Conservation (phyloP, 164 flowering plant species). For the Sedum album region DNA sequence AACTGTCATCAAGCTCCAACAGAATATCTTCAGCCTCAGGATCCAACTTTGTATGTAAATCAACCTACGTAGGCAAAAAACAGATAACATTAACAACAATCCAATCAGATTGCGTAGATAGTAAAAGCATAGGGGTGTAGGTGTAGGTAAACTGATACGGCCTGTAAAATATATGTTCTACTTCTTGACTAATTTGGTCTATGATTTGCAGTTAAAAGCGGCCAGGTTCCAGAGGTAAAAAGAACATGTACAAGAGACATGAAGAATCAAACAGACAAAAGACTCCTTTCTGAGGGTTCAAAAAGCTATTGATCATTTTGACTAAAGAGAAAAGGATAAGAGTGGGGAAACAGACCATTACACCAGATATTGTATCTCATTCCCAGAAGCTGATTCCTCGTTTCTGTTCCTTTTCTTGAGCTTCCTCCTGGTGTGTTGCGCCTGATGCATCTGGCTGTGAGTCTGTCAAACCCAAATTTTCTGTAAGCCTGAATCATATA, state of each 20-base stretch:
- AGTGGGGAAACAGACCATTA: slow-evolving; percentile 46
- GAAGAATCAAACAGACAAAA: background rate
- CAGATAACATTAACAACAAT: too few relatives aligned
- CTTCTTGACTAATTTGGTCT: too few relatives aligned
- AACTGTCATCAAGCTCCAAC: slow-evolving; percentile 77
- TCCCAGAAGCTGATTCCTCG: slow-evolving; percentile 83
- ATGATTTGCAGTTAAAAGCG: background rate
- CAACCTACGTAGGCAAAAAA: slow-evolving; percentile 39
- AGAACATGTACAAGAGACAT: background rate
- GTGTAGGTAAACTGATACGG: too few relatives aligned
- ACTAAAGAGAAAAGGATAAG: background rate
- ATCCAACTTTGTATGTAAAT: slow-evolving; percentile 65
- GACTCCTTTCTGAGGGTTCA: background rate
- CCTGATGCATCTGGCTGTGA: slow-evolving; percentile 89
- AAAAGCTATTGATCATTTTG: background rate
- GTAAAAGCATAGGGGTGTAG: too few relatives aligned
- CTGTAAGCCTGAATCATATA: slow-evolving; percentile 41
- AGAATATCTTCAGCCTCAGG: slow-evolving; percentile 88
- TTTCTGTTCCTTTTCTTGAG: slow-evolving; percentile 92
- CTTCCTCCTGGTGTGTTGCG: slow-evolving; percentile 88
- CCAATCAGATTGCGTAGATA: too few relatives aligned
- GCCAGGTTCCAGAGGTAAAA: background rate
- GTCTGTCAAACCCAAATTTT: slow-evolving; percentile 72
- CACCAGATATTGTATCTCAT: slow-evolving; percentile 89
- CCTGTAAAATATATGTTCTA: too few relatives aligned